Conservation (phyloP, 257 asterid species). For the Orobanche coerulescens region DNA sequence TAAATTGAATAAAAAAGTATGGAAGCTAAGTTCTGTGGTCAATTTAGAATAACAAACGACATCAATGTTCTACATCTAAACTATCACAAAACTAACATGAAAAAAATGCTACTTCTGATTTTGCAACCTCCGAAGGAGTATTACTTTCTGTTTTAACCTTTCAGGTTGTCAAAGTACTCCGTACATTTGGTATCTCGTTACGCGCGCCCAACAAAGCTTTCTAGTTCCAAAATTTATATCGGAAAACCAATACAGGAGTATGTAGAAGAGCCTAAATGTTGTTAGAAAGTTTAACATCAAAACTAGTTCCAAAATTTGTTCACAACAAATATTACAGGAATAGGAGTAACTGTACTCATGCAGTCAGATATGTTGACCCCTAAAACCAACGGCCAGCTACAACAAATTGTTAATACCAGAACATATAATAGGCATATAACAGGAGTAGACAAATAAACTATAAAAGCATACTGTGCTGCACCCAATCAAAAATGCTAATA, state of each 20-base stretch:
- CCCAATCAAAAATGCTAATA: neutral
- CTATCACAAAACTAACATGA: neutral
- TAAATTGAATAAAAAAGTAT: neutral
- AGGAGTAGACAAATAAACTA: neutral
- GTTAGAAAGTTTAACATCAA: too few relatives aligned
- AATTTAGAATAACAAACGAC: neutral
- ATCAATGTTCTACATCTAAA: neutral
- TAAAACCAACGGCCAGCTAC: neutral
- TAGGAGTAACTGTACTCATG: neutral
- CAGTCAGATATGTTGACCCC: neutral
- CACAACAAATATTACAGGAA: too few relatives aligned
- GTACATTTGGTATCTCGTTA: neutral
- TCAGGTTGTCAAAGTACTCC: neutral
- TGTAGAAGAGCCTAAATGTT: too few relatives aligned
- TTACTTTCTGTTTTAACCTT: neutral
- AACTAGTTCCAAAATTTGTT: too few relatives aligned
- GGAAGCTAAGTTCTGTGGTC: neutral
- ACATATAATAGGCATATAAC: neutral
- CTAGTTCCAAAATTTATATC: neutral
- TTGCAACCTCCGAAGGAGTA: neutral
- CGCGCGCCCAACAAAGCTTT: neutral
- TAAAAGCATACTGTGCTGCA: neutral
- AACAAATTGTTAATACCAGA: neutral
- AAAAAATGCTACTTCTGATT: neutral
- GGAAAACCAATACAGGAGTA: neutral